Evolutionary conservation across 768 basidiomycete species (phyloP).

Genomic region (Trichaptum fuscoviolaceum): DNA sequence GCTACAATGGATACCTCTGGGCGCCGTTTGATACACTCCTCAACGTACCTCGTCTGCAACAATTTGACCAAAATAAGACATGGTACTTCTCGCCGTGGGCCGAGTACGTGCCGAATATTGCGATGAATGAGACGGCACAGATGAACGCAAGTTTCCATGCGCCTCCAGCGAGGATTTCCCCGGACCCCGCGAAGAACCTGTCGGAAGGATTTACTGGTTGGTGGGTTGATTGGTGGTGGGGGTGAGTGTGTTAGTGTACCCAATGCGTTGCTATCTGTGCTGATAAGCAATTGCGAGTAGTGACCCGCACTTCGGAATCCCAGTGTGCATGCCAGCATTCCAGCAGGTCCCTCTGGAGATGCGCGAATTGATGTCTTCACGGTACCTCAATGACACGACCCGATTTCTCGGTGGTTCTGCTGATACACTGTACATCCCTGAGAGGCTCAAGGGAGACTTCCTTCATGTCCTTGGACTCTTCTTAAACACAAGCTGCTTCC

Average conservation of each 20-base stretch:
- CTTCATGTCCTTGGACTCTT: conserved; percentile 39
- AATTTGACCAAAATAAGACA: conserved; percentile 39
- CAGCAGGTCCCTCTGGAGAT: conserved; percentile 27
- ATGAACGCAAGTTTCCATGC: conserved; percentile 26
- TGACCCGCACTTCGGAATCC: conserved; percentile 40
- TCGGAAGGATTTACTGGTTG: conserved; percentile 37
- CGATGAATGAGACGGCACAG: conserved; percentile 14
- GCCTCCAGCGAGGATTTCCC: conserved; percentile 37
- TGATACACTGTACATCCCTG: conserved; percentile 46
- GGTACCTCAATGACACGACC: conserved; percentile 26
- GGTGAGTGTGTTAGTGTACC: conserved; percentile 22
- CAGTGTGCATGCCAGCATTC: conserved; percentile 40
- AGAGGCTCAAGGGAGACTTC: conserved; percentile 32
- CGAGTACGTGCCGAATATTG: conserved; percentile 36
- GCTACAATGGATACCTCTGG: conserved; percentile 49
- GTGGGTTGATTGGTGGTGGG: conserved; percentile 43
- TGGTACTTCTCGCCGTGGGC: conserved; percentile 49
- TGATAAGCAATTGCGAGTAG: conserved; percentile 16
- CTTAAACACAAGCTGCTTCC: conserved; percentile 42
- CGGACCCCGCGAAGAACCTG: conserved; percentile 32
- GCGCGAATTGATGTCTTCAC: conserved; percentile 32
- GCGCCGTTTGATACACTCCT: conserved; percentile 47
- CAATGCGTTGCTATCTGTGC: not conserved
- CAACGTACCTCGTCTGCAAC: conserved; percentile 42
- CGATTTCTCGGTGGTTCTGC: conserved; percentile 43